These are phyloP conservation scores for Globisporangium middletonii DNA, from an alignment of 352 stramenopile genomes.

Conservation along the genomic window DNA sequence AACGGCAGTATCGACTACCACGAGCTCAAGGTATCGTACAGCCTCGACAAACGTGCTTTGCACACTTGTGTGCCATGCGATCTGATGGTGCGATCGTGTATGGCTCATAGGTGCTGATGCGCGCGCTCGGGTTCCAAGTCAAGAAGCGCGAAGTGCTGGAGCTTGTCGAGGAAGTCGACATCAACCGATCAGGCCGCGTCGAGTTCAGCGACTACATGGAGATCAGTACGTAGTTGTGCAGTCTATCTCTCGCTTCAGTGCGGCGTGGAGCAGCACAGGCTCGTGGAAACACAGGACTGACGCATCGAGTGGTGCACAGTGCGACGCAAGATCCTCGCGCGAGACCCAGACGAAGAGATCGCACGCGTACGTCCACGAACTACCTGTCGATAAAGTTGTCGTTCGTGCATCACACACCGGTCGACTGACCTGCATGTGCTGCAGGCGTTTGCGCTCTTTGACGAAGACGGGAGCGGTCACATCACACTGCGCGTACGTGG, in stretches of 20 bases:
- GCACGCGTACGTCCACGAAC: conserved; percentile 35
- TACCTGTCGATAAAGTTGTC: no score
- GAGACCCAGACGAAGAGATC: conserved; percentile 92
- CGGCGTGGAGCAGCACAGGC: not conserved
- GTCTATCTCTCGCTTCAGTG: not conserved
- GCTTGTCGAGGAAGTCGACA: conserved; percentile 87
- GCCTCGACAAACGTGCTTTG: not conserved
- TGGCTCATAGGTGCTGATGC: conserved; percentile 68
- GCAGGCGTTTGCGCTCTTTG: conserved; percentile 92
- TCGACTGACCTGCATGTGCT: not conserved
- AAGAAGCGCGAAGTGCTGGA: conserved; percentile 86
- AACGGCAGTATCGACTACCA: conserved; percentile 89
- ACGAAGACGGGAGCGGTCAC: conserved; percentile 87
- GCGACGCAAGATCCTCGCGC: conserved; percentile 70
- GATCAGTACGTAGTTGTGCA: conserved; percentile 63
- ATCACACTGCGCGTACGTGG: conserved; percentile 71
- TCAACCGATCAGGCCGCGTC: conserved; percentile 75
- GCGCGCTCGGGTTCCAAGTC: conserved; percentile 90
- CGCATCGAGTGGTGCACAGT: conserved; percentile 24
- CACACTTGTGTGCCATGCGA: not conserved
- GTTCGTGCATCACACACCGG: no score
- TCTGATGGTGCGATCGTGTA: not conserved
- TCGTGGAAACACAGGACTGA: not conserved
- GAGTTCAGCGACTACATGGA: conserved; percentile 90
- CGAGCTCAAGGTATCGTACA: conserved; percentile 81